Base-by-base conservation (phyloP, 1,284 basidiomycete species). In the Leccinum angustisporum region DNA sequence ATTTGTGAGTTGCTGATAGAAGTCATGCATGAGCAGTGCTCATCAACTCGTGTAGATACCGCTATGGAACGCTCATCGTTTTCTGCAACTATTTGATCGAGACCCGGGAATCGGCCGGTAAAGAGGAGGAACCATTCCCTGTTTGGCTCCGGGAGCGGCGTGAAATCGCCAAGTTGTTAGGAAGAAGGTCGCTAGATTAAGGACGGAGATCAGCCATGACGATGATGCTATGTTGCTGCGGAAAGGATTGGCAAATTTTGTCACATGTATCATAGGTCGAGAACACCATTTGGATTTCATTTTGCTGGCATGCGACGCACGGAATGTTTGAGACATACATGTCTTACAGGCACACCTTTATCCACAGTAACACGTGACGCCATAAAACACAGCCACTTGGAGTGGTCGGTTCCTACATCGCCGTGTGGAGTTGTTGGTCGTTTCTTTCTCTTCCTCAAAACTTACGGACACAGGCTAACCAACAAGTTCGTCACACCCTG, bases 11-110 rank as follows among this genome's bases (percentile, higher is more conserved):
- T 0, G 51, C 27, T 55, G 51, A 54, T 61, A 51, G 53, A 57
- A 34, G 57, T 60, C 38, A 65, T 60, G n/a, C 48, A 31, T 7
- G 34, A 36, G 43, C 46, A 53, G 5, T 52, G 53, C 56, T 69
- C 25, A 57, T 50, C 50, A 7, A 31, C 9, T 18, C 46, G 7
- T 52, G 56, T 63, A 91, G 88, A 65, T 87, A 86, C 76, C 94
- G 91, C 63, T 97, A 98, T 72, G 95, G 93, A n/a, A n/a, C n/a
- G n/a, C n/a, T n/a, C n/a, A 97, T 99, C 68, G 94, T 95, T 7
- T 94, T 99, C 65, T 92, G 97, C 31, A 96, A 97, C 75, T 99
- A 97, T 76, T 80, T 99, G 66, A 86, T 99, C 59, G 97, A 98
- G 77, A 84, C 82, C 72, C 79, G 80, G 62, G 83, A 85, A 65